Evolutionary conservation across 1,284 basidiomycete genomes (phyloP), one percentile per base, ranked within the genome.

Genomic region (Chalciporus sp.): DNA sequence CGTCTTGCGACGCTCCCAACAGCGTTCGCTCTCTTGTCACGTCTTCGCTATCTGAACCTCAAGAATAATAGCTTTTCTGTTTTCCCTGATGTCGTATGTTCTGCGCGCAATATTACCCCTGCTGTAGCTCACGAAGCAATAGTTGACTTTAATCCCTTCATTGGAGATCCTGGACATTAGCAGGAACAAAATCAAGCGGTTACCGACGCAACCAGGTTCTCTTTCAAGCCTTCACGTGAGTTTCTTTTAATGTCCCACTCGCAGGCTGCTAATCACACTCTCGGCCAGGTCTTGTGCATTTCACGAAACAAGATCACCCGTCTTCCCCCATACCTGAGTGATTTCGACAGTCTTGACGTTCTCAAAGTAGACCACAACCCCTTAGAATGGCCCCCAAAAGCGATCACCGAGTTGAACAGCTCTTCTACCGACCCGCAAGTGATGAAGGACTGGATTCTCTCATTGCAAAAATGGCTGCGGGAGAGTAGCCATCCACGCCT

Each of bases 91-190:
- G 91, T 94, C 52, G 94, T 96, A 69, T 66, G 92, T 82, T 26
- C 40, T 31, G 2, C 42, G 7, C 12, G 28, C 48, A 23, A 35
- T 44, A 35, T 42, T 39, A 26, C 35, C 10, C 11, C 43, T 29
- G 12, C 28, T 44, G n/a, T 20, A 2, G 44, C 58, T 65, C 14
- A 69, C 52, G 16, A 16, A 26, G 10, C 26, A n/a, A 14, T 40
- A 97, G 94, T 79, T 98, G 50, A 92, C 90, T 49, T 76, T 85
- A 20, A 88, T 99, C 76, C 85, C 90, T 7, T 87, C 89, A 4
- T 80, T 99, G 57, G 95, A 99, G 73, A 97, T 96, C 53, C 77
- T 99, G 57, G 96, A 99, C 72, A 82, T 99, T 46, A 95, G 93
- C 61, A 87, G 93, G 60, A 99, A 99, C 76, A 94, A 90, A 74